Conservation (phyloP, 305 asterid species). For the Fraxinus dipetala region DNA sequence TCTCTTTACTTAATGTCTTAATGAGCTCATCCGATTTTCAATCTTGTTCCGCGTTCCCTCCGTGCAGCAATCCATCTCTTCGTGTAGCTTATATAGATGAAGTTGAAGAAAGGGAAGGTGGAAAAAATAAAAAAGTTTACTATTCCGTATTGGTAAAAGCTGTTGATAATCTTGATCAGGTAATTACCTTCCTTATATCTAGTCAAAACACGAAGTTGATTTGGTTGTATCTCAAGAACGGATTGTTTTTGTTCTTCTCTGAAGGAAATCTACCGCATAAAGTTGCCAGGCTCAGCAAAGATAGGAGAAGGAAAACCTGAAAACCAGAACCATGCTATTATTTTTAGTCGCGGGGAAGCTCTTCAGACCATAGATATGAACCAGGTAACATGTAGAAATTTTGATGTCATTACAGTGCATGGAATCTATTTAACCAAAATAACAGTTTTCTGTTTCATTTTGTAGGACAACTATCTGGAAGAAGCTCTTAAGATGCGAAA, state of each 20-base stretch:
- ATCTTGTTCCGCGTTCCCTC: slow-evolving; percentile 16
- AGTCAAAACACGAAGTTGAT: not conserved
- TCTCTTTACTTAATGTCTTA: not conserved
- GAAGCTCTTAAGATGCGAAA: slow-evolving; percentile 99
- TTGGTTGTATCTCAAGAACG: slow-evolving; percentile 17
- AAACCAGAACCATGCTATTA: slow-evolving; percentile 96
- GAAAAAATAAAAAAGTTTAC: slow-evolving; percentile 72
- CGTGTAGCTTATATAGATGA: slow-evolving; percentile 99
- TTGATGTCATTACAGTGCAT: slow-evolving; percentile 9
- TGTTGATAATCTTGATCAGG: slow-evolving; percentile 99
- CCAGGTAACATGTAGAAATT: slow-evolving; percentile 55
- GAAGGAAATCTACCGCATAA: slow-evolving; percentile 97
- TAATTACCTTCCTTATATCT: slow-evolving; percentile 22
- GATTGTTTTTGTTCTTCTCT: slow-evolving; percentile 23
- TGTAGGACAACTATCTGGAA: slow-evolving; percentile 95
- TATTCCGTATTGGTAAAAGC: slow-evolving; percentile 96
- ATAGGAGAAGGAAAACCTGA: slow-evolving; percentile 99
- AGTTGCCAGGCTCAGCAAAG: slow-evolving; percentile 91
- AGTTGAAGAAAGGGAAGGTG: slow-evolving; percentile 95
- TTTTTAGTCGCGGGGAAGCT: slow-evolving; percentile 96
- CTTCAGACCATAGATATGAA: slow-evolving; percentile 99
- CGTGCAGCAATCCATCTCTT: slow-evolving; percentile 87
- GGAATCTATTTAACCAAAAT: slow-evolving; percentile 10
- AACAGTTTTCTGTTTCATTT: slow-evolving; percentile 20
- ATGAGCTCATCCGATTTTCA: slow-evolving; percentile 19